Percentiles rank a stretch among this genome's conserved stretches.
Conservation (phyloP, 352 stramenopile species). For the Phytopythium helicoides region DNA sequence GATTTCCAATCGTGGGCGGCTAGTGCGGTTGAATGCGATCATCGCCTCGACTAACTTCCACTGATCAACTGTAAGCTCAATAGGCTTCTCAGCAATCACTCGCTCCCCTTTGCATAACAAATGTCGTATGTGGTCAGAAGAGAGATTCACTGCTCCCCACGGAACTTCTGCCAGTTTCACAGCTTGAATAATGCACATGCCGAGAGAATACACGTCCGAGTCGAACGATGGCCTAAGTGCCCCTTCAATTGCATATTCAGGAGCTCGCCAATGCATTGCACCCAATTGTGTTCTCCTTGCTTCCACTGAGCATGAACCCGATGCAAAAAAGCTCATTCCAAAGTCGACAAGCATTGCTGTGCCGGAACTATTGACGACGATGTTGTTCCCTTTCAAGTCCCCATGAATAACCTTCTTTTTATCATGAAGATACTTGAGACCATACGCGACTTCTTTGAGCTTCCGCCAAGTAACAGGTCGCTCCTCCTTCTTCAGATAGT, state of each 20-base stretch:
- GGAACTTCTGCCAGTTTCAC: neutral
- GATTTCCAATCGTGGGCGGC: no score
- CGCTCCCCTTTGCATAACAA: neutral
- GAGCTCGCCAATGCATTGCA: conserved; percentile 24
- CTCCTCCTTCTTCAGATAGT: conserved; percentile 11
- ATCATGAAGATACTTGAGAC: conserved; percentile 18
- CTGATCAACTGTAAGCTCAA: no score
- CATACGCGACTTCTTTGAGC: conserved; percentile 10
- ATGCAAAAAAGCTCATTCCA: conserved; percentile 16
- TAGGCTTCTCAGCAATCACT: neutral
- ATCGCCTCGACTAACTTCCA: no score
- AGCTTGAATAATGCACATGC: conserved; percentile 7
- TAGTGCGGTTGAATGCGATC: no score
- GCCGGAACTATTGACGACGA: conserved; percentile 22
- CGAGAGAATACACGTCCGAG: conserved; percentile 5
- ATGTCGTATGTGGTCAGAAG: no score
- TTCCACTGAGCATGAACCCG: neutral
- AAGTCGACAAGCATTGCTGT: conserved; percentile 31
- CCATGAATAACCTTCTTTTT: conserved; percentile 21
- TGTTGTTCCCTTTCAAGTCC: conserved; percentile 37
- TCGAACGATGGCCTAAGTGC: neutral
- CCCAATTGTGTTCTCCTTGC: conserved; percentile 6
- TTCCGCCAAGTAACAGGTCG: conserved; percentile 14
- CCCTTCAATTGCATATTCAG: conserved; percentile 14
- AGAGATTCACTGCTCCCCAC: no score